These are phyloP conservation scores for Vanderwaltozyma polyspora DNA, from an alignment of 805 yeast species.

Conservation along the genomic window DNA sequence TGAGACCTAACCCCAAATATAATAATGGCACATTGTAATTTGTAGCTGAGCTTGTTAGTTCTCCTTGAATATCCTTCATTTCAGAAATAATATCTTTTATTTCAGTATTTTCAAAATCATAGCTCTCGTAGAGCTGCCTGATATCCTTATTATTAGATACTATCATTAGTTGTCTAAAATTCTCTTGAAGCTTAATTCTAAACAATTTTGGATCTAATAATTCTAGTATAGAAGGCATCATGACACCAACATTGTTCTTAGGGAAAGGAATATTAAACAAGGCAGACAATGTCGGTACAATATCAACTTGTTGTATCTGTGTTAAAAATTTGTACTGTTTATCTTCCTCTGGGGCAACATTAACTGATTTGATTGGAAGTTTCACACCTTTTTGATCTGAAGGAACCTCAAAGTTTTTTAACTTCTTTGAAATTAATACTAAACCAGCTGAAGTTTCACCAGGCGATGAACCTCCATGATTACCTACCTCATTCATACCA, in stretches of 20 bases:
- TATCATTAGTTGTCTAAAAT: conserved; percentile 44
- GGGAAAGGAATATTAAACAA: conserved; percentile 85
- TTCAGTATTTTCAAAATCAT: conserved; percentile 1
- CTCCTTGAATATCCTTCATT: conserved; percentile 38
- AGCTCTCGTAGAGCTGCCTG: conserved; percentile 3
- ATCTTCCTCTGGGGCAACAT: conserved; percentile 29
- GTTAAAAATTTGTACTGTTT: conserved; percentile 43
- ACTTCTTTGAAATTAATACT: conserved; percentile 53
- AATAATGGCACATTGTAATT: conserved; percentile 55
- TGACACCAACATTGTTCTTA: conserved; percentile 70
- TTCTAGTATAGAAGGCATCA: conserved; percentile 46
- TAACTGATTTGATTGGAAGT: conserved; percentile 10
- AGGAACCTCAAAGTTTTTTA: conserved; percentile 26
- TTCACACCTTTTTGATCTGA: conserved; percentile 5
- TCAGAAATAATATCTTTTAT: conserved; percentile 24
- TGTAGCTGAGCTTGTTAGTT: conserved; percentile 51
- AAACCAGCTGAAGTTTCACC: conserved; percentile 90
- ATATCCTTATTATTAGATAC: conserved; percentile 6
- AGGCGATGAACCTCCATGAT: conserved; percentile 89
- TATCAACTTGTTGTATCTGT: conserved; percentile 72
- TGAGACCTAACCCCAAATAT: conserved; percentile 17
- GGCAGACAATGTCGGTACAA: conserved; percentile 81
- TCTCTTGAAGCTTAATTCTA: conserved; percentile 32
- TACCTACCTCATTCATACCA: conserved; percentile 92
- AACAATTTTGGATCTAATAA: conserved; percentile 35